Conservation (phyloP, 768 basidiomycete species). For the Galerina sulciceps region DNA sequence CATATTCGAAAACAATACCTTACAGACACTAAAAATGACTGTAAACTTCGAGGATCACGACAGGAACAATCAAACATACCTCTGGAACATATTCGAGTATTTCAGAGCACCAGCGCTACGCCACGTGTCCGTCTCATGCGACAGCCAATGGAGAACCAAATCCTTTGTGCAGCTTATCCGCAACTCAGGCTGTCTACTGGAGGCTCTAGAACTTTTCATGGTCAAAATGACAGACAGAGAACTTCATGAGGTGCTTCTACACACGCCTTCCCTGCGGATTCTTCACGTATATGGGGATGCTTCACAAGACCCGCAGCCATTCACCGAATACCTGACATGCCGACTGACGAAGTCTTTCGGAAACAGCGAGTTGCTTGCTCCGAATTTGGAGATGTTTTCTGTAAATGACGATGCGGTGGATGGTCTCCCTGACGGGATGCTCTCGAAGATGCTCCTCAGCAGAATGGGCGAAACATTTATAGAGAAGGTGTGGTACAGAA, state of each 20-base stretch:
- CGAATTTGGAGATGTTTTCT: constrained; percentile 3
- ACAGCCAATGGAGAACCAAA: constrained; percentile 6
- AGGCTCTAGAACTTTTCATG: constrained; percentile 7
- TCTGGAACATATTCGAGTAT: constrained; percentile 9
- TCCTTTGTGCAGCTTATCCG: constrained; percentile 5
- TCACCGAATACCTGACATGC: background rate
- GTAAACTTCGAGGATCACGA: constrained; percentile 13
- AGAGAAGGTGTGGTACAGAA: constrained; percentile 2
- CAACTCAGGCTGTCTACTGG: constrained; percentile 1
- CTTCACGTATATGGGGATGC: constrained; percentile 5
- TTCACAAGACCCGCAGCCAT: constrained; percentile 8
- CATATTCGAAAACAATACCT: background rate
- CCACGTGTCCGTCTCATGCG: constrained; percentile 3
- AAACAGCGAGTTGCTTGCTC: background rate
- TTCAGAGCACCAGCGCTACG: constrained; percentile 8
- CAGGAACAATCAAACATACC: background rate
- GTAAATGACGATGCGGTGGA: constrained; percentile 15
- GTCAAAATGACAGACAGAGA: constrained; percentile 6
- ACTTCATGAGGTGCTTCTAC: background rate
- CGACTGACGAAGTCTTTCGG: background rate
- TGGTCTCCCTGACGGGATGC: constrained; percentile 1
- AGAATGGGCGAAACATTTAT: background rate
- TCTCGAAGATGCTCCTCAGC: constrained; percentile 6
- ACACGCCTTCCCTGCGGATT: constrained; percentile 4
- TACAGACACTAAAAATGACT: constrained; percentile 3